Conservation (phyloP, 2,329 filamentous ascomycete species). For the Penicillium sp. region DNA sequence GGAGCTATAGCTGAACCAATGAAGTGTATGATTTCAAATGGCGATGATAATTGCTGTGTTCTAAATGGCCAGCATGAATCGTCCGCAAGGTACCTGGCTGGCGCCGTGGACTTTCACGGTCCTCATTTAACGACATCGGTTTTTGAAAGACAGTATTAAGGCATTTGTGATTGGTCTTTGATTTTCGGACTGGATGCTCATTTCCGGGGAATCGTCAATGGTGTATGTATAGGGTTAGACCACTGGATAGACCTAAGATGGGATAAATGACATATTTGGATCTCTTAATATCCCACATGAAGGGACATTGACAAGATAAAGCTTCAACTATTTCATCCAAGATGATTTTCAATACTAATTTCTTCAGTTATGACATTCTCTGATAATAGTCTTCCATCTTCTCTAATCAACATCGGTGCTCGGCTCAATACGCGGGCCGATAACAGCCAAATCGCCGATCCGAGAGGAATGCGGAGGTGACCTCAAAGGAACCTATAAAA, state of each 20-base stretch:
- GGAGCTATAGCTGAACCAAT: conserved; percentile 9
- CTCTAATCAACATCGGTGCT: not conserved
- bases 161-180: not conserved
- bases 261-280: not conserved
- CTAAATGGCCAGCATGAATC: conserved; percentile 10
- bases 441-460: not conserved
- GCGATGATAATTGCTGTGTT: conserved; percentile 16
- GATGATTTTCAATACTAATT: not conserved
- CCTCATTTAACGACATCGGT: conserved; percentile 10
- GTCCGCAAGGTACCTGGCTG: conserved; percentile 21
- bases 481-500: not conserved
- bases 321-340: not conserved
- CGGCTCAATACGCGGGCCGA: conserved; percentile 7
- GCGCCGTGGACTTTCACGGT: conserved; percentile 20
- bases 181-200: not conserved
- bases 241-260: not conserved
- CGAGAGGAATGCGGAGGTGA: not conserved
- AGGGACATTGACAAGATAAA: not conserved
- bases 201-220: not conserved
- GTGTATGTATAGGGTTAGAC: not conserved
- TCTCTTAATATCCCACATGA: not conserved
- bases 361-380: not conserved
- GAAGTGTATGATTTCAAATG: not conserved
- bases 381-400: not conserved
- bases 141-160: conserved; percentile 8